Evolutionary conservation across 2,329 filamentous ascomycete genomes (phyloP).

Genomic region (Fusarium tuaranense): DNA sequence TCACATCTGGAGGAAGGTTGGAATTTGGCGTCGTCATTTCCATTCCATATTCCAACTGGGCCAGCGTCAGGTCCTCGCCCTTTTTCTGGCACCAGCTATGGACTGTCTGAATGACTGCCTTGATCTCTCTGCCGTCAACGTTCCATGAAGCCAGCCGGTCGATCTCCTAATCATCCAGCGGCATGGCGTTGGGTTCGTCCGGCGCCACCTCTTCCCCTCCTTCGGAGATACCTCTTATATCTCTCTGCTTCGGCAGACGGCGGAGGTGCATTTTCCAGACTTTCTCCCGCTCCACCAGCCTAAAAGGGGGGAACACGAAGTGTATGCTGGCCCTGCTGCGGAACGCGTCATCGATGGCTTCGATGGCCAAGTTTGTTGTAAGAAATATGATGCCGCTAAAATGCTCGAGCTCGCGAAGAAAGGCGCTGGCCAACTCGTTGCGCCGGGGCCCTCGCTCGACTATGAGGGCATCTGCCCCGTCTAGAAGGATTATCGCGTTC

Average conservation of each 20-base stretch:
- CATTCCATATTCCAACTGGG: constrained; percentile 58
- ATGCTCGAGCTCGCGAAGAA: constrained; percentile 60
- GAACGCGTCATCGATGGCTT: constrained; percentile 56
- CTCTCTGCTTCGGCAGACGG: constrained; percentile 43
- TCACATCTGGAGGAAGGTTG: no score
- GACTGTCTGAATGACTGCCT: constrained; percentile 60
- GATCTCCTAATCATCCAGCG: constrained; percentile 51
- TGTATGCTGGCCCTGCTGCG: constrained; percentile 61
- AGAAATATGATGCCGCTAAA: constrained; percentile 59
- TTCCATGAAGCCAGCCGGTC: constrained; percentile 54
- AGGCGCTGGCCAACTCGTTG: constrained; percentile 63
- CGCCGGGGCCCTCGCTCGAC: constrained; percentile 57
- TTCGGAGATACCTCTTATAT: background rate
- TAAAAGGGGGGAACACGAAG: constrained; percentile 56
- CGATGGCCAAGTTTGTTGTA: constrained; percentile 54
- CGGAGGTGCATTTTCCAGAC: constrained; percentile 62
- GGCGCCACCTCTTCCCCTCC: background rate
- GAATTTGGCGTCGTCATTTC: constrained; percentile 32
- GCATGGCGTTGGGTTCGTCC: constrained; percentile 7
- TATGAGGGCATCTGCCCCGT: constrained; percentile 67
- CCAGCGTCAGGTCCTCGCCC: constrained; percentile 55
- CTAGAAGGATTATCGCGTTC: constrained; percentile 63
- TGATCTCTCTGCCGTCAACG: constrained; percentile 61
- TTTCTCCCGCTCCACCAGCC: constrained; percentile 50
- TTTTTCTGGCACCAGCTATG: constrained; percentile 59